Conservation (phyloP, 495 filamentous ascomycete species). For the Penicillium lividum region DNA sequence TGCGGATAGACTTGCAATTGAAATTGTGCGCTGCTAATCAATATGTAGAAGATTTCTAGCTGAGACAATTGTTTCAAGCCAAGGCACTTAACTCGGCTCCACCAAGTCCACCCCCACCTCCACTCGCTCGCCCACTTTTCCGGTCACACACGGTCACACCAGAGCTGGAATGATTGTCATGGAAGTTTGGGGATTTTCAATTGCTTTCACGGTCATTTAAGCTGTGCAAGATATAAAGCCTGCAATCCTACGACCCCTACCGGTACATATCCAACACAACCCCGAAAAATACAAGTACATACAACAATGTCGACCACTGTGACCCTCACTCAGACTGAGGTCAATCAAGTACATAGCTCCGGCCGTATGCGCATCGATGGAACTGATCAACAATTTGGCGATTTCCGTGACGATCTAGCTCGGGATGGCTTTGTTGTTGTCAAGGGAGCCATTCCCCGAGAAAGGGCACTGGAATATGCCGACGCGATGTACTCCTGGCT, state of each 20-base stretch:
- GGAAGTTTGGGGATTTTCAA: too few species aligned
- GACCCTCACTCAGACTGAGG: neutral
- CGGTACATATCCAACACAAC: neutral
- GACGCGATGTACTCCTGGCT: constrained; percentile 39
- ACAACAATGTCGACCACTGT: constrained; percentile 21
- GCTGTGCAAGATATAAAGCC: too few species aligned
- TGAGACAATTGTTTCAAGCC: too few species aligned
- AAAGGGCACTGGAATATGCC: constrained; percentile 38
- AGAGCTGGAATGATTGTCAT: too few species aligned
- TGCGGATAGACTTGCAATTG: neutral
- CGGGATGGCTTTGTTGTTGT: constrained; percentile 46
- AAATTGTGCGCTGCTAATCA: neutral
- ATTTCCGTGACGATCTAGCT: constrained; percentile 38
- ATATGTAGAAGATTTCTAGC: neutral
- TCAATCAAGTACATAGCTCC: constrained; percentile 11
- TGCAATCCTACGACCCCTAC: too few species aligned
- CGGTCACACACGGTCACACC: too few species aligned
- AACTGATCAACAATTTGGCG: constrained; percentile 24
- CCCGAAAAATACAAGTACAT: constrained; percentile 5
- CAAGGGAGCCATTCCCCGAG: constrained; percentile 45
- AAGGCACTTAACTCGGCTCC: neutral
- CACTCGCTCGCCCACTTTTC: neutral
- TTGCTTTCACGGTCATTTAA: too few species aligned
- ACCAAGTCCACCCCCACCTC: neutral
- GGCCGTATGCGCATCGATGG: constrained; percentile 32